These are phyloP conservation scores for Solanum etuberosum DNA, from an alignment of 257 asterid species.

Conservation along the genomic window DNA sequence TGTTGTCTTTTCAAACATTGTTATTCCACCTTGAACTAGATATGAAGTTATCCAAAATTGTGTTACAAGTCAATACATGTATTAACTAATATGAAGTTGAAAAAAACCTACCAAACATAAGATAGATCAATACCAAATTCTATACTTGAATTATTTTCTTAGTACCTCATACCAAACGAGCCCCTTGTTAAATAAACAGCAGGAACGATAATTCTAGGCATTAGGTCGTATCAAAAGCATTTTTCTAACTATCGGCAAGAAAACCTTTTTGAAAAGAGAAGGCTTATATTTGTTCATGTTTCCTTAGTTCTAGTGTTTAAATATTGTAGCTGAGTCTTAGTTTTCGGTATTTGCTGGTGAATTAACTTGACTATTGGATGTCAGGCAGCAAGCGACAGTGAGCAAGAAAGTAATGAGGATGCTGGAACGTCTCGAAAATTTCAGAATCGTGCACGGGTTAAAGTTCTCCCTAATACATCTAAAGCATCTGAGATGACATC, in stretches of 20 bases:
- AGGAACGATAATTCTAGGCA: neutral
- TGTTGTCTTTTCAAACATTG: neutral
- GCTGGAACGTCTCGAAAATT: slow-evolving; percentile 67
- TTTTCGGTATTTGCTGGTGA: neutral
- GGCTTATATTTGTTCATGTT: neutral
- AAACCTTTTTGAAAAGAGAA: neutral
- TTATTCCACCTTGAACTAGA: neutral
- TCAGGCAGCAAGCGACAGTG: slow-evolving; percentile 86
- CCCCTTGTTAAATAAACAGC: neutral
- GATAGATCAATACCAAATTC: neutral
- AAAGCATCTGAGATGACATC: slow-evolving; percentile 41
- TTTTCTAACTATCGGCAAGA: neutral
- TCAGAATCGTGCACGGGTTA: slow-evolving; percentile 66
- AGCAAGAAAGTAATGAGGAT: slow-evolving; percentile 80
- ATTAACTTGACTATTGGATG: slow-evolving; percentile 19
- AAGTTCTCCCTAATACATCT: slow-evolving; percentile 43
- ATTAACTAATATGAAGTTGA: neutral
- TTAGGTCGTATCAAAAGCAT: neutral
- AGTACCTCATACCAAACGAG: neutral
- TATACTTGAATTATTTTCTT: neutral
- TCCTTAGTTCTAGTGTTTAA: neutral
- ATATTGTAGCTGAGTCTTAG: neutral
- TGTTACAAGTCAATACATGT: neutral
- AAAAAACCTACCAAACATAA: neutral
- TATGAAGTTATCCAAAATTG: neutral